Evolutionary conservation across 805 yeast species (phyloP).

Genomic region (Ogataea corticis): DNA sequence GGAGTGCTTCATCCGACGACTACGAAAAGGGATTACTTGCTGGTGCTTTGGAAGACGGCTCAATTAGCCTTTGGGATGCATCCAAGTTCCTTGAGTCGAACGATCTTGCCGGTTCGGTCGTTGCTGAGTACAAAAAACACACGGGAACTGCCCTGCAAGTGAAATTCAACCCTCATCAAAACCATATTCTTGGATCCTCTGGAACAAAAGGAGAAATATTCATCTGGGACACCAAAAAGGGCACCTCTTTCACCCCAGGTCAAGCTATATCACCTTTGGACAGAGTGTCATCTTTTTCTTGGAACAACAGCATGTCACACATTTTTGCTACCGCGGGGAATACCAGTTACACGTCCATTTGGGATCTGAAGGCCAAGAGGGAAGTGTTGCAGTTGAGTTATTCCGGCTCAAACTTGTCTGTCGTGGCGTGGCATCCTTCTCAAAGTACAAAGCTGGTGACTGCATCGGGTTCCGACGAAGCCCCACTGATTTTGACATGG

Average conservation of each 20-base stretch:
- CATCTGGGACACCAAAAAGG: conserved; percentile 82
- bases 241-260: conserved; percentile 66
- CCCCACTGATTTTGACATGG: conserved; percentile 86
- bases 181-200: conserved; percentile 77
- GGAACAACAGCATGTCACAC: conserved; percentile 84
- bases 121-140: conserved; percentile 59
- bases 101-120: conserved; percentile 44
- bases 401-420: conserved; percentile 69
- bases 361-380: conserved; percentile 87
- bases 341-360: conserved; percentile 83
- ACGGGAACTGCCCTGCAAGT: conserved; percentile 69
- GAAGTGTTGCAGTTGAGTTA: conserved; percentile 87
- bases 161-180: conserved; percentile 74
- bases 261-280: conserved; percentile 77
- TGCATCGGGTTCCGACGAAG: conserved; percentile 78
- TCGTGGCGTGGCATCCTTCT: conserved; percentile 93
- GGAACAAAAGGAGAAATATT: conserved; percentile 87
- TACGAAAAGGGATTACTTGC: conserved; percentile 63
- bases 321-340: conserved; percentile 89
- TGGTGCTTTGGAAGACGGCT: conserved; percentile 87
- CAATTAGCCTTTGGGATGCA: conserved; percentile 76
- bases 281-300: conserved; percentile 76
- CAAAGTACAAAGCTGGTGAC: conserved; percentile 85
- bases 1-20: conserved; percentile 63
- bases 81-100: conserved; percentile 44